Evolutionary conservation across 768 basidiomycete genomes (phyloP).

Genomic region (Boletellus emodensis): DNA sequence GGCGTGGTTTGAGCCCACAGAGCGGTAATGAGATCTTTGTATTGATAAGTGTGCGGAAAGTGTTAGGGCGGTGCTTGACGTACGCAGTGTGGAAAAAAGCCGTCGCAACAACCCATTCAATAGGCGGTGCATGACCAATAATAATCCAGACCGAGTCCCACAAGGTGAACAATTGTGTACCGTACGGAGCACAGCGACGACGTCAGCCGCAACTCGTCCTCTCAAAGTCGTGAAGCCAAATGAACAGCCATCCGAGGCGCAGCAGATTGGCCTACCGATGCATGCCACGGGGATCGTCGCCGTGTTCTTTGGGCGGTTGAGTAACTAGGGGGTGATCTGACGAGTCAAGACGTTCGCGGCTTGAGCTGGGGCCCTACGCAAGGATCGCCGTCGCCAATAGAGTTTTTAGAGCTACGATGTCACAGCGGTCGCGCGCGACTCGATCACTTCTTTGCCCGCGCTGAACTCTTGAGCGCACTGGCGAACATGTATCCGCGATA

Average conservation of each 20-base stretch:
- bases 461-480: no score
- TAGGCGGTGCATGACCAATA: not conserved
- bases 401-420: no score
- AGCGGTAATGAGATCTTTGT: constrained; percentile 9
- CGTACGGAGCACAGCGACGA: no score
- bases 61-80: constrained; percentile 10
- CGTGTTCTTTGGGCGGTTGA: not conserved
- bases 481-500: no score
- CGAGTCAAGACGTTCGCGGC: no score
- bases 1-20: constrained; percentile 8
- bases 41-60: constrained; percentile 13
- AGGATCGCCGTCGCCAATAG: no score
- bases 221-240: not conserved
- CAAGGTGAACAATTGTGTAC: no score
- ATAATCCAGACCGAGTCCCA: not conserved
- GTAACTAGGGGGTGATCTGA: no score
- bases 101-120: constrained; percentile 4
- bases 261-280: no score
- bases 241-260: not conserved
- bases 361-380: no score
- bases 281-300: not conserved
- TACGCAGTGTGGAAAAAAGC: constrained; percentile 2
- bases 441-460: no score
- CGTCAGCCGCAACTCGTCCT: not conserved
- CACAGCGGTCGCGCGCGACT: no score